phyloP scores from a whole-genome alignment of 1,139 yeast genomes.

The Geotrichum aggregatum region DNA sequence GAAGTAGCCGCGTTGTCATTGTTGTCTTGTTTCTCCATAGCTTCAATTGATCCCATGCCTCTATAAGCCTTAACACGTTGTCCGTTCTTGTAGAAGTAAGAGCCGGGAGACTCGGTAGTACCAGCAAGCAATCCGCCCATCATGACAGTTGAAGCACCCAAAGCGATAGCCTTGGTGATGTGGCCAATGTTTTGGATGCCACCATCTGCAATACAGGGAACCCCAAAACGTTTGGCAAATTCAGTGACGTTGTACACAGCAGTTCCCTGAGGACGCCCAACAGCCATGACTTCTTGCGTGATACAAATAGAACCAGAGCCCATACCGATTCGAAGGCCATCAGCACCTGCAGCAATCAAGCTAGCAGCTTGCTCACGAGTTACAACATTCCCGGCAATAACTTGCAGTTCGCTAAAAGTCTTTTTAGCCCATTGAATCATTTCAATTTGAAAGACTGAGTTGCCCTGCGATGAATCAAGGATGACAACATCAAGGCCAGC shows the following conservation, averaged over 20 bases:
- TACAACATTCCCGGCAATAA: conserved; percentile 97
- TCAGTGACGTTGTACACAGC: conserved; percentile 86
- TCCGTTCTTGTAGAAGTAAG: conserved; percentile 95
- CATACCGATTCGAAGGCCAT: conserved; percentile 98
- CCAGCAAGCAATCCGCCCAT: conserved; percentile 99
- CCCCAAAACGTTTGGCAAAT: conserved; percentile 84
- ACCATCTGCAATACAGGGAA: conserved; percentile 98
- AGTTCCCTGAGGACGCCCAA: conserved; percentile 99
- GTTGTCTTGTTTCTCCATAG: conserved; percentile 87
- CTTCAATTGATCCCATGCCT: conserved; percentile 99
- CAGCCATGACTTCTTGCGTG: conserved; percentile 99
- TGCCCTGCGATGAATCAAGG: conserved; percentile 95
- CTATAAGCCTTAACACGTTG: conserved; percentile 95
- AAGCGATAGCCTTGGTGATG: conserved; percentile 91
- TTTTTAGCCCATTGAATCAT: conserved; percentile 89
- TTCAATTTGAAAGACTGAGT: conserved; percentile 88
- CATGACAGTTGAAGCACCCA: conserved; percentile 97
- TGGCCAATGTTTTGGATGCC: conserved; percentile 99
- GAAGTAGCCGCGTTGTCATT: conserved; percentile 96
- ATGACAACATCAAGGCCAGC: conserved; percentile 98
- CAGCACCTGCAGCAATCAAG: conserved; percentile 94
- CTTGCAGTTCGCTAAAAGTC: conserved; percentile 73
- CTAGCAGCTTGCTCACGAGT: conserved; percentile 98
- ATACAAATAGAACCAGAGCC: conserved; percentile 99
- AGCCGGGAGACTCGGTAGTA: conserved; percentile 97